Base-by-base conservation (phyloP, 1,139 yeast species). In the Hemisphaericaspora lyxosophila region DNA sequence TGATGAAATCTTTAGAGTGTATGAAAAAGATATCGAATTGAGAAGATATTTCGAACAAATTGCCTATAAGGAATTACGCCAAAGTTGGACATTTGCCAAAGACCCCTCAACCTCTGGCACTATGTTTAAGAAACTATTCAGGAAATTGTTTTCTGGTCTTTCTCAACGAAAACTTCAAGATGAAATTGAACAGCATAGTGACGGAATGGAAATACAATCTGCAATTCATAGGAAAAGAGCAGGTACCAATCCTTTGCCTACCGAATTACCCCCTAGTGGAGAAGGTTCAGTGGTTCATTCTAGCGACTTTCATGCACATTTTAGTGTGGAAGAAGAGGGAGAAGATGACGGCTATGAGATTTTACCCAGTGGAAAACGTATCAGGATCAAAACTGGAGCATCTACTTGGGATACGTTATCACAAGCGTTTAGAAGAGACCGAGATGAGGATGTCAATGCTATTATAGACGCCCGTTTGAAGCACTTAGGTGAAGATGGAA, bases 11-110 rank as follows among this genome's bases (percentile, higher is more conserved):
- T 92, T 88, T 66, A 85, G 85, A 50, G 71, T 79, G 22, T 71
- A 85, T 41, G 98, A 92, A 57, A 79, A 79, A 52, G 86, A 82
- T 53, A 62, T 76, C 17, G 79, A 72, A 6, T 68, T 89, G 55
- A 74, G 95, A 51, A 75, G 78, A 46, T 69, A 77, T 28, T 73
- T 94, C 49, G 97, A 92, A 57, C 64, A 76, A 31, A 82, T 75
- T 33, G 84, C 97, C 0, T 83, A 71, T 51, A 68, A 69, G 22
- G 95, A 89, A 46, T 70, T 92, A 55, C 69, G 73, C 37, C 94
- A 85, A 55, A 86, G 96, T 2, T 88, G 96, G 97, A 75, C 75
- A 1, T 80, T 82, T 70, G 61, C 70, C 15, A 69, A 64, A 38
- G 78, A 77, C 25, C 54, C 59, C 4, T 67, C 73, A 1, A 60